A percentile compares a stretch with the other conserved stretches of the same genome.
phyloP scores from a whole-genome alignment of 2,329 filamentous ascomycete genomes.

The Dactylellina drechsleri region DNA sequence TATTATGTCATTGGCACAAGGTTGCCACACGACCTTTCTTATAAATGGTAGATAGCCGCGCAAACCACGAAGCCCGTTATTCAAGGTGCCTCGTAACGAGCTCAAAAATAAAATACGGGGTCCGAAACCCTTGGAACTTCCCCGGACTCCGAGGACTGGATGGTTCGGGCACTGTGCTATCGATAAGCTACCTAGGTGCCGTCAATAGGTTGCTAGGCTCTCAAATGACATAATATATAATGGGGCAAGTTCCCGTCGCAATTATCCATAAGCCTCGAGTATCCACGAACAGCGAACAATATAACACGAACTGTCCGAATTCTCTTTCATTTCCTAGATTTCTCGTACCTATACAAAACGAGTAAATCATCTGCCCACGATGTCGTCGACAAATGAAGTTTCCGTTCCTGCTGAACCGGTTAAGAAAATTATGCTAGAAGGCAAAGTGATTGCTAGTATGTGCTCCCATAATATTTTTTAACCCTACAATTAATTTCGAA shows the following conservation, averaged over 20 bases:
- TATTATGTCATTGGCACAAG: too few relatives aligned
- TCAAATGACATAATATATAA: slow-evolving; percentile 7
- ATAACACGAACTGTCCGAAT: not conserved
- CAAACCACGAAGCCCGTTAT: too few relatives aligned
- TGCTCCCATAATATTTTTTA: not conserved
- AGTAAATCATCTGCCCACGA: not conserved
- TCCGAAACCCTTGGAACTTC: slow-evolving; percentile 29
- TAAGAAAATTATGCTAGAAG: slow-evolving; percentile 59
- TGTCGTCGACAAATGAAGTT: slow-evolving; percentile 29
- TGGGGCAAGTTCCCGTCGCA: not conserved
- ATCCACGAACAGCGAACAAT: not conserved
- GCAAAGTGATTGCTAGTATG: slow-evolving; percentile 61
- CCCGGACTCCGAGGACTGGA: slow-evolving; percentile 39
- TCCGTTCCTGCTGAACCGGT: slow-evolving; percentile 53
- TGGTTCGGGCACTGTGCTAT: slow-evolving; percentile 33
- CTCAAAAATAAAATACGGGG: slow-evolving; percentile 21
- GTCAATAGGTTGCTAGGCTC: too few relatives aligned
- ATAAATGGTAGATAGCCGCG: too few relatives aligned
- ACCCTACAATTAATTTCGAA: not conserved
- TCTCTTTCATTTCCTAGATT: too few relatives aligned
- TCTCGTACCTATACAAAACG: too few relatives aligned
- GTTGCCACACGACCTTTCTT: too few relatives aligned
- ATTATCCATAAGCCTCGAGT: too few relatives aligned
- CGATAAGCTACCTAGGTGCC: slow-evolving; percentile 19
- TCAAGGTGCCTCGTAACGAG: slow-evolving; percentile 44